These are phyloP conservation scores for Platanus orientalis DNA, from an alignment of 164 flowering plant genomes.

Conservation along the genomic window DNA sequence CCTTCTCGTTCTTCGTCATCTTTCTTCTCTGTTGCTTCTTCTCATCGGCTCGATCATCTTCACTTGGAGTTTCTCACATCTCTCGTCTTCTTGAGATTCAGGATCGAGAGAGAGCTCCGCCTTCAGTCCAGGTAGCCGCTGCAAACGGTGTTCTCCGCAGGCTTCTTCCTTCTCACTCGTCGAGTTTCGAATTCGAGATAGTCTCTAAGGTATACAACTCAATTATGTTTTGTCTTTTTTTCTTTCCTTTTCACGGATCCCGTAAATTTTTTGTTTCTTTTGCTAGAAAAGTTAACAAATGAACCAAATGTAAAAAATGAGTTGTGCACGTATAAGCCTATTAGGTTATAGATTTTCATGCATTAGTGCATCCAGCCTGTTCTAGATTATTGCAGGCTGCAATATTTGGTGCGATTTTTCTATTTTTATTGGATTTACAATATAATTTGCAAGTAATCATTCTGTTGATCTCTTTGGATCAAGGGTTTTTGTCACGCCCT, in stretches of 20 bases:
- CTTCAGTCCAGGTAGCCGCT: constrained; percentile 50
- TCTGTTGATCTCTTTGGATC: no score
- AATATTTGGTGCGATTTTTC: no score
- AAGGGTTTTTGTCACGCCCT: no score
- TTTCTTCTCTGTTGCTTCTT: constrained; percentile 8
- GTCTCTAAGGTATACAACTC: constrained; percentile 38
- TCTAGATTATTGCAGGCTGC: no score
- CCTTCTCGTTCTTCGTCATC: constrained; percentile 6
- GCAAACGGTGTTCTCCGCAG: constrained; percentile 46
- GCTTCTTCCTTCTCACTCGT: constrained; percentile 55
- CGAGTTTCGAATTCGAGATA: constrained; percentile 53
- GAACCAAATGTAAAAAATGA: no score
- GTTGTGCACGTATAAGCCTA: no score
- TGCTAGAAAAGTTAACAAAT: no score
- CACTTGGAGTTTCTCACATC: constrained; percentile 45
- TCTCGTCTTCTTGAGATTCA: constrained; percentile 47
- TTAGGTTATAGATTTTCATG: no score
- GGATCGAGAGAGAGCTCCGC: constrained; percentile 51
- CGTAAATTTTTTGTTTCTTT: neutral
- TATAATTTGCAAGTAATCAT: no score
- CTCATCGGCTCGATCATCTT: constrained; percentile 24
- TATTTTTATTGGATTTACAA: no score
- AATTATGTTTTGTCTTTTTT: neutral
- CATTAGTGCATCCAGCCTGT: no score
- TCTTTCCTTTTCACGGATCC: neutral